Conservation (phyloP, 257 asterid species). For the Plantago elongata region DNA sequence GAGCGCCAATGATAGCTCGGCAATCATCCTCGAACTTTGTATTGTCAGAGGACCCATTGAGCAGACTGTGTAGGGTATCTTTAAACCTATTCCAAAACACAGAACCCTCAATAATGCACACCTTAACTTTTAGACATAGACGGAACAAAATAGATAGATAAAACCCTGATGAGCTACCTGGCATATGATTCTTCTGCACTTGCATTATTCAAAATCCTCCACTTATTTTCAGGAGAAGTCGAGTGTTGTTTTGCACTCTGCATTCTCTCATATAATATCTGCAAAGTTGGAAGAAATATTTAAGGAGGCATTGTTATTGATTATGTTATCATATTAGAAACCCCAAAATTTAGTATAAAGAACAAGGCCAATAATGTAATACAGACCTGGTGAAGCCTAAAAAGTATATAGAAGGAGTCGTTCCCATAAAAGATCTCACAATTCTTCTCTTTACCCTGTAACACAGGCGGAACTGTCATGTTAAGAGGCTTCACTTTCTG, state of each 20-base stretch:
- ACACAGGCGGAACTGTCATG: conserved; percentile 31
- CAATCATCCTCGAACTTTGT: conserved; percentile 96
- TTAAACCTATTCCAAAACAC: conserved; percentile 54
- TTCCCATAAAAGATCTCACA: conserved; percentile 68
- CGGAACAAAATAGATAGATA: not conserved
- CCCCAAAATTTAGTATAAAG: conserved; percentile 12
- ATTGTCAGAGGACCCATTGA: conserved; percentile 79
- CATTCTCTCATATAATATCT: conserved; percentile 86
- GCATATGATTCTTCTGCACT: conserved; percentile 60
- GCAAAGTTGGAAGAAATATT: conserved; percentile 24
- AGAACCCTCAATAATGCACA: conserved; percentile 18
- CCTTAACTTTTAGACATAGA: conserved; percentile 11
- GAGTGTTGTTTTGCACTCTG: conserved; percentile 70
- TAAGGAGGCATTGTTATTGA: conserved; percentile 10
- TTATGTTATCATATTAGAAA: conserved; percentile 3
- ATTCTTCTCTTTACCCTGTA: conserved; percentile 40
- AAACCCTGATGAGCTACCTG: conserved; percentile 42
- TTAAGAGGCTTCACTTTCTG: conserved; percentile 62
- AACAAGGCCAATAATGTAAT: not conserved
- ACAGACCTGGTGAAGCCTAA: conserved; percentile 84
- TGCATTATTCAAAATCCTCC: conserved; percentile 53
- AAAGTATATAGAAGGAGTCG: conserved; percentile 74
- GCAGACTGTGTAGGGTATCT: conserved; percentile 67
- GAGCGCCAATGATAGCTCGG: conserved; percentile 85
- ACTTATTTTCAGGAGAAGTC: conserved; percentile 62